Evolutionary conservation across 2,329 filamentous ascomycete species (phyloP).

Genomic region (Aureobasidium subglaciale): DNA sequence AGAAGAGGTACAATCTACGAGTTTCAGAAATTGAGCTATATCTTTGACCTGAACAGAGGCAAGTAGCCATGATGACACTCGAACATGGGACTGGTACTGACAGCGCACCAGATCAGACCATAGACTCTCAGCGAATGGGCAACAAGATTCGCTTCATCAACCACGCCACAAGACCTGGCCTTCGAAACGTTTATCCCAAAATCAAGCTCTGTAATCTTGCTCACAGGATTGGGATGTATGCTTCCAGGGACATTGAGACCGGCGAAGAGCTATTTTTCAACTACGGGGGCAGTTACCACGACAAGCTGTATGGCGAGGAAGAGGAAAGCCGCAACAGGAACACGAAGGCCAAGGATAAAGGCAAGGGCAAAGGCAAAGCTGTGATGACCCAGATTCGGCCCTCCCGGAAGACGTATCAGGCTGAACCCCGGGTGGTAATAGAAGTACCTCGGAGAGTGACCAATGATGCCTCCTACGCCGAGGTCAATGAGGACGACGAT

Average conservation of each 20-base stretch:
- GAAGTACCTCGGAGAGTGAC: background rate
- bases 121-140: conserved; percentile 70
- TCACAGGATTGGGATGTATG: conserved; percentile 66
- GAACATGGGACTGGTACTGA: background rate
- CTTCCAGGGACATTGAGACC: conserved; percentile 56
- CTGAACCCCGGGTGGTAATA: background rate
- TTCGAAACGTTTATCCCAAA: conserved; percentile 56
- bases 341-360: too few relatives aligned
- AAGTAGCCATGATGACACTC: conserved; percentile 16
- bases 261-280: conserved; percentile 79
- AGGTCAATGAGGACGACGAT: background rate
- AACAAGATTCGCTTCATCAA: conserved; percentile 83
- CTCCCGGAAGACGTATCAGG: background rate
- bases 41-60: conserved; percentile 47
- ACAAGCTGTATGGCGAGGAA: conserved; percentile 10
- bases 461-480: background rate
- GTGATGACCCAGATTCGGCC: background rate
- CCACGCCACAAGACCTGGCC: conserved; percentile 49
- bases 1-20: conserved; percentile 61
- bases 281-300: conserved; percentile 47
- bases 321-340: background rate
- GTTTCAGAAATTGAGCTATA: conserved; percentile 55
- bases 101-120: conserved; percentile 36
- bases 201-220: conserved; percentile 69
- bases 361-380: background rate